Percentiles rank a stretch among this genome's conserved stretches.
These are phyloP conservation scores for Crithidia bombi DNA, from an alignment of 208 protist genomes.

Conservation along the genomic window DNA sequence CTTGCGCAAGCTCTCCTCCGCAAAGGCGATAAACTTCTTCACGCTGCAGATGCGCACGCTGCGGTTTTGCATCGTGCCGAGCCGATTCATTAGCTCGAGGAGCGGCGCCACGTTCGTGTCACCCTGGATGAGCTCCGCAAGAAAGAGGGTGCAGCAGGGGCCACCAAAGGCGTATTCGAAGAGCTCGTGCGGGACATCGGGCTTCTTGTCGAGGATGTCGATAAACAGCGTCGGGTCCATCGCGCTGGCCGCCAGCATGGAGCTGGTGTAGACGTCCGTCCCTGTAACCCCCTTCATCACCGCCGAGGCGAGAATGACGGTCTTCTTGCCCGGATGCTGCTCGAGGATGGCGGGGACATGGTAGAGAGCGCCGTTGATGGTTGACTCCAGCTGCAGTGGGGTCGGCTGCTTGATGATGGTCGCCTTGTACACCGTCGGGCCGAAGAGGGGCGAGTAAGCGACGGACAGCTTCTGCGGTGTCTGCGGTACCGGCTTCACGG, in stretches of 20 bases:
- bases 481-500: constrained; percentile 25
- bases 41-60: constrained; percentile 61
- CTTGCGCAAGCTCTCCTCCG: constrained; percentile 52
- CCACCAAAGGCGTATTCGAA: constrained; percentile 71
- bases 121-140: constrained; percentile 50
- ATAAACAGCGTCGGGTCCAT: constrained; percentile 43
- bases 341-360: constrained; percentile 44
- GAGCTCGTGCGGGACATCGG: constrained; percentile 48
- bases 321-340: constrained; percentile 33
- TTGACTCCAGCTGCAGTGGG: constrained; percentile 50
- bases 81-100: constrained; percentile 44
- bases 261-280: constrained; percentile 58
- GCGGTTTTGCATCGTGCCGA: constrained; percentile 44
- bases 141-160: constrained; percentile 62
- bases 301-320: constrained; percentile 55
- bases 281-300: constrained; percentile 58
- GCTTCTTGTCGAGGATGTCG: constrained; percentile 54
- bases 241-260: constrained; percentile 48
- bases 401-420: constrained; percentile 56
- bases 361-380: constrained; percentile 56
- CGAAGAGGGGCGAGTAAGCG: constrained; percentile 67
- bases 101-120: constrained; percentile 34
- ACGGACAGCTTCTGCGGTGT: constrained; percentile 39
- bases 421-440: constrained; percentile 62
- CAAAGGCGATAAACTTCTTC: constrained; percentile 60